Evolutionary conservation across 495 filamentous ascomycete genomes (phyloP), one percentile per base, ranked within the genome.

Genomic region (Talaromyces borbonicus): DNA sequence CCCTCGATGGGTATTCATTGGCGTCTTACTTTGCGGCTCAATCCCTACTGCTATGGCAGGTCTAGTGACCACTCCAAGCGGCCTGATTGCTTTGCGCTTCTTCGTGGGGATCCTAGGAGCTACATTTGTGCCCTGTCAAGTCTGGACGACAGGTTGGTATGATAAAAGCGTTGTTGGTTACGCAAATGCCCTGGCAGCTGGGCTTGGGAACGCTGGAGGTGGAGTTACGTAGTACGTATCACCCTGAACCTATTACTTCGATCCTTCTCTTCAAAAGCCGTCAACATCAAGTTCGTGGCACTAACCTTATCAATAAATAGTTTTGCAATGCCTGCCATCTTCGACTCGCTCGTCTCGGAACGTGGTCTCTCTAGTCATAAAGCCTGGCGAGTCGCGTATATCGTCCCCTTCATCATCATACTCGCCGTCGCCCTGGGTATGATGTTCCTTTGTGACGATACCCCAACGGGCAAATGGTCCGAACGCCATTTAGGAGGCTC

Each of bases 161-260:
- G 90, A 97, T 68, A 95, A 94, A 70, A 93, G 87, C 56, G 78
- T 96, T 14, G 85, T 97, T 18, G 90, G 90, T 26, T 86, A 86
- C 4, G 87, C 90, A 47, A 97, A 95, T 56, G 81, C 87, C 6
- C 65, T 97, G 2, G 81, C 88, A 9, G 90, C 78, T 41, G 90
- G 90, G 2, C 80, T 84, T 60, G 90, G 90, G 27, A 97, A 96
- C 50, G 77, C 89, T 26, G 90, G 90, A 48, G 90, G 90, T 48
- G 90, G 90, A 35, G 86, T 95, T 53, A 82, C 74, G 18, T 79
- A 79, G 66, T 69, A 55, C 15, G 64, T 53, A 22, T 11, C 37
- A 27, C 29, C 15, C 25, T 7, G 12, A 8, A n/a, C n/a, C n/a
- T n/a, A n/a, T n/a, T n/a, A n/a, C n/a, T n/a, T n/a, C n/a, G n/a